A percentile compares a stretch with the other conserved stretches of the same genome.
These are phyloP conservation scores for Zygoascus ofunaensis DNA, from an alignment of 805 yeast species.

Conservation along the genomic window DNA sequence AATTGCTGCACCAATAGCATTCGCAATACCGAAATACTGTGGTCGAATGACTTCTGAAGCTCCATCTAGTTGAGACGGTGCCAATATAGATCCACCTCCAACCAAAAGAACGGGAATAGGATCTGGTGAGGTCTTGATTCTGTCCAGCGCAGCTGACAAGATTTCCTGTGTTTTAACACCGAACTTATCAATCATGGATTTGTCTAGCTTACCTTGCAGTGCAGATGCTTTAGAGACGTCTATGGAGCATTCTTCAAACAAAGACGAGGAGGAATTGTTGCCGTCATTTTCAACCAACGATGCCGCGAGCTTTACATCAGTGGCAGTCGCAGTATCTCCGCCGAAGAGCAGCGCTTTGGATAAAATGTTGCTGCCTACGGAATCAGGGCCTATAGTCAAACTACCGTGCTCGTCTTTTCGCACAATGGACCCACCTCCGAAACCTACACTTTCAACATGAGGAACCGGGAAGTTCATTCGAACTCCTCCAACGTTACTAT, in stretches of 20 bases:
- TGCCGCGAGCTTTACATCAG: conserved; percentile 25
- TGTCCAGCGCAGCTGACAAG: conserved; percentile 35
- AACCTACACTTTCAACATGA: conserved; percentile 40
- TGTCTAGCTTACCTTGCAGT: neutral
- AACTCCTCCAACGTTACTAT: conserved; percentile 39
- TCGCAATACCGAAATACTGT: conserved; percentile 36
- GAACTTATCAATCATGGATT: conserved; percentile 10
- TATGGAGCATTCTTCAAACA: neutral
- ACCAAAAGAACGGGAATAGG: conserved; percentile 37
- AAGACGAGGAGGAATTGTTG: no score
- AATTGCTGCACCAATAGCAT: conserved; percentile 44
- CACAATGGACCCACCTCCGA: conserved; percentile 42
- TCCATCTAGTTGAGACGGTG: conserved; percentile 32
- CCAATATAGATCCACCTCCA: conserved; percentile 44
- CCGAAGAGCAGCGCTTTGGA: conserved; percentile 34
- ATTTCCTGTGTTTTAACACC: conserved; percentile 20
- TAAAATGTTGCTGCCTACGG: conserved; percentile 37
- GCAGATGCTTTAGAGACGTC: neutral
- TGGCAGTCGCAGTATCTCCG: conserved; percentile 33
- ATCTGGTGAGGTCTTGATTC: conserved; percentile 38
- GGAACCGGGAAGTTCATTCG: conserved; percentile 41
- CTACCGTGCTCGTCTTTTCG: neutral
- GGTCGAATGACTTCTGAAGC: conserved; percentile 37
- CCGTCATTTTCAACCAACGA: neutral
- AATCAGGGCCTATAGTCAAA: conserved; percentile 36